phyloP scores from a whole-genome alignment of 75 land plant genomes.

The Azolla pinnata region DNA sequence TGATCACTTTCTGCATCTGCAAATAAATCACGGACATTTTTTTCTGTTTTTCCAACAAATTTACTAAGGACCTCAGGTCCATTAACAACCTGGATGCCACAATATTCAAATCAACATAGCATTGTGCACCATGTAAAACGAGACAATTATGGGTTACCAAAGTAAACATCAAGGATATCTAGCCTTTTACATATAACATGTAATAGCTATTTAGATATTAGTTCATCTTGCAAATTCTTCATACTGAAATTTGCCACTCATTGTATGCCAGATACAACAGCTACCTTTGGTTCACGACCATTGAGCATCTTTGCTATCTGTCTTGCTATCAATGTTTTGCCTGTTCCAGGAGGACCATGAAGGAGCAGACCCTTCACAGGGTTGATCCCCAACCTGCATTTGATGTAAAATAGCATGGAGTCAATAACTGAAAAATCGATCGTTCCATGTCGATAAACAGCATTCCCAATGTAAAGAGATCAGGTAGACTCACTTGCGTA shows the following conservation, averaged over 20 bases:
- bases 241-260: no score
- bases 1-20: constrained; percentile 99
- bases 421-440: neutral
- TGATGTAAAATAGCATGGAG: neutral
- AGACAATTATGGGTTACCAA: neutral
- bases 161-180: neutral
- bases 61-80: constrained; percentile 99
- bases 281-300: constrained; percentile 98
- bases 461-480: no score
- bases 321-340: constrained; percentile 96
- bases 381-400: constrained; percentile 78
- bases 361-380: constrained; percentile 97
- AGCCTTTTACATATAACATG: neutral
- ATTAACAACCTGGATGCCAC: constrained; percentile 58
- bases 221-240: no score
- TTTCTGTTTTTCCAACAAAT: constrained; percentile 98
- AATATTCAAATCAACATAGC: neutral
- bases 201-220: no score
- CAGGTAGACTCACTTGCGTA: constrained; percentile 59
- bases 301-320: constrained; percentile 97
- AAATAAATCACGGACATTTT: constrained; percentile 96
- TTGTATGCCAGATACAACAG: no score
- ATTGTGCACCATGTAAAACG: neutral
- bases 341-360: constrained; percentile 98
- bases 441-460: neutral